Conservation (phyloP, 306 rosid species). For the Argentina anserina region DNA sequence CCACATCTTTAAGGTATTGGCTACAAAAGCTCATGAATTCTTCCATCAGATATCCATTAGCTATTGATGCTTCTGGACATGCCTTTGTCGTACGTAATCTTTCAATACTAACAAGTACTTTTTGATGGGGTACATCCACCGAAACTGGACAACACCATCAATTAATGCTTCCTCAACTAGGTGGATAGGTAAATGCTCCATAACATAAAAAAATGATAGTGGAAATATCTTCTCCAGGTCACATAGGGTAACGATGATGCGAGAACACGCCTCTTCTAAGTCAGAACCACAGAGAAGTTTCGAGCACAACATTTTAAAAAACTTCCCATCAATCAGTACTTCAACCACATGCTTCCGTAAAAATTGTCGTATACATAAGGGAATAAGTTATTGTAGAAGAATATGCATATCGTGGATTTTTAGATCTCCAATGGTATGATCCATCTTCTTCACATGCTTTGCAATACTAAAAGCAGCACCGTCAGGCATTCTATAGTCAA, state of each 20-base stretch:
- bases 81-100: background rate
- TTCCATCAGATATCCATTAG: background rate
- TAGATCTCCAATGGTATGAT: background rate
- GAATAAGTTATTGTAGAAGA: background rate
- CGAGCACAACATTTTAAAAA: background rate
- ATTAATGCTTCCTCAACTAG: background rate
- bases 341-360: background rate
- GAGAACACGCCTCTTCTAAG: background rate
- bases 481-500: no score
- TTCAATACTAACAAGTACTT: background rate
- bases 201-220: background rate
- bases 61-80: background rate
- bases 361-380: background rate
- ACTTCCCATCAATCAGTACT: background rate
- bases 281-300: background rate
- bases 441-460: no score
- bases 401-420: background rate
- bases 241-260: background rate
- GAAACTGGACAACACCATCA: background rate
- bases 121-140: background rate
- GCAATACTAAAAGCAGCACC: no score
- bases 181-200: background rate
- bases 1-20: background rate
- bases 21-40: background rate
- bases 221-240: constrained; percentile 8